Evolutionary conservation across 2,329 filamentous ascomycete species (phyloP).

Genomic region (Erysiphe pulchra): DNA sequence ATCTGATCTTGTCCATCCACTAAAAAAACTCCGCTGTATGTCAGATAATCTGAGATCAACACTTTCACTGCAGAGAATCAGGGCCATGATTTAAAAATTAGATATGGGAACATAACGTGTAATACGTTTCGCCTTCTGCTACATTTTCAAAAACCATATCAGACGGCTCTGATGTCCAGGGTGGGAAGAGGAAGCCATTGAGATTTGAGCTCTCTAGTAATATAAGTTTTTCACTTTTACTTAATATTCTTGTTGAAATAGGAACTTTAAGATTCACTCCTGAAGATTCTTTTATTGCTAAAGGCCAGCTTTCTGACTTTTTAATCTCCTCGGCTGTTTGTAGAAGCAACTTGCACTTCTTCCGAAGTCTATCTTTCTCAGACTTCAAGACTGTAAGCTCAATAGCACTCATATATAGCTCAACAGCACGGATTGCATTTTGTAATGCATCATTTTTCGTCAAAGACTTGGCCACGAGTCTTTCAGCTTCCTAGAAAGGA

Average conservation of each 20-base stretch:
- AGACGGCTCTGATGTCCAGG: slow-evolving; percentile 43
- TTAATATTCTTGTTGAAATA: slow-evolving; percentile 29
- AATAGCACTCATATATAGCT: slow-evolving; percentile 59
- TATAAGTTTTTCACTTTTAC: slow-evolving; percentile 50
- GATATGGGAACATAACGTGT: slow-evolving; percentile 27
- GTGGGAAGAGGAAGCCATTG: slow-evolving; percentile 62
- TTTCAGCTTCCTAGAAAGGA: slow-evolving; percentile 24
- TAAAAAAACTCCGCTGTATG: slow-evolving; percentile 50
- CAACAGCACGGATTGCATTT: slow-evolving; percentile 50
- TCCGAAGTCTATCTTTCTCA: slow-evolving; percentile 40
- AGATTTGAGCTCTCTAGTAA: slow-evolving; percentile 53
- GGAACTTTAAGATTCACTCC: slow-evolving; percentile 13
- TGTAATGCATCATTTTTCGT: slow-evolving; percentile 40
- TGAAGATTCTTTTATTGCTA: slow-evolving; percentile 3
- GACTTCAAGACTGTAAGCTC: slow-evolving; percentile 29
- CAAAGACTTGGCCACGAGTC: slow-evolving; percentile 21
- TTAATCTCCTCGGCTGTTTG: slow-evolving; percentile 56
- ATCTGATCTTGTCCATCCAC: slow-evolving; percentile 43
- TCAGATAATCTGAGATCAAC: slow-evolving; percentile 46
- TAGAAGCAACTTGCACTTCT: slow-evolving; percentile 45
- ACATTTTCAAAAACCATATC: slow-evolving; percentile 32
- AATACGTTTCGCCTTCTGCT: slow-evolving; percentile 22
- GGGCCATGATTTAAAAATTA: neutral
- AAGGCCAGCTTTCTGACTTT: slow-evolving; percentile 7
- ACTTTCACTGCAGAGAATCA: slow-evolving; percentile 30